A percentile compares a stretch with the other conserved stretches of the same genome.
phyloP scores from a whole-genome alignment of 2,329 filamentous ascomycete species.

The Dactylella cylindrospora region DNA sequence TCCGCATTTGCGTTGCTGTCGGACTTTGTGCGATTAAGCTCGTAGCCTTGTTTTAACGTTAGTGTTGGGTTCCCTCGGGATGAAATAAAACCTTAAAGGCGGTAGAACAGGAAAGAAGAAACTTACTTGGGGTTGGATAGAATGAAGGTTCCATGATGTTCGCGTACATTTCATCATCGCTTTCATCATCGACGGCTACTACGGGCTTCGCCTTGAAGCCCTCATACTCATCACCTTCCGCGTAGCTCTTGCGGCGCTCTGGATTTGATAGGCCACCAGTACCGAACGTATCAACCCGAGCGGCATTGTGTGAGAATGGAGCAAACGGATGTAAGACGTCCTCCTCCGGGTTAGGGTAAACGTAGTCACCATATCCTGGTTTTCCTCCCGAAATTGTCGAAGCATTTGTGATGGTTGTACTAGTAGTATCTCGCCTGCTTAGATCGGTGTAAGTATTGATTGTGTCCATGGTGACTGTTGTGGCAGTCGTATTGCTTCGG shows the following conservation, averaged over 20 bases:
- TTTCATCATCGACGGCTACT: slow-evolving; percentile 75
- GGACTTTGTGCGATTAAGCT: slow-evolving; percentile 38
- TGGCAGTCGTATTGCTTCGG: slow-evolving; percentile 30
- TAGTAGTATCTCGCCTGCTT: slow-evolving; percentile 27
- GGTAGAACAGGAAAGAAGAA: background rate
- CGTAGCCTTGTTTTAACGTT: slow-evolving; percentile 21
- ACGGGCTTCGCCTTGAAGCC: slow-evolving; percentile 65
- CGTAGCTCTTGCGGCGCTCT: slow-evolving; percentile 32
- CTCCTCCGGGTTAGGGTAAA: slow-evolving; percentile 53
- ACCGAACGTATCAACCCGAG: slow-evolving; percentile 79
- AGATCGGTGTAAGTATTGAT: slow-evolving; percentile 21
- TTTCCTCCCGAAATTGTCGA: slow-evolving; percentile 12
- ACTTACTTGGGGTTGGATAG: slow-evolving; percentile 65
- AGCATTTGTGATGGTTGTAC: slow-evolving; percentile 14
- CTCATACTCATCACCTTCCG: slow-evolving; percentile 42
- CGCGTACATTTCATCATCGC: slow-evolving; percentile 49
- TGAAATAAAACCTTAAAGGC: background rate
- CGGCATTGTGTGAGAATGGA: slow-evolving; percentile 60
- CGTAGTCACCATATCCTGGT: slow-evolving; percentile 22
- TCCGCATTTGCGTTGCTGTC: slow-evolving; percentile 33
- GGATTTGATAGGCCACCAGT: slow-evolving; percentile 87
- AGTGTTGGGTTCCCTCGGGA: slow-evolving; percentile 2
- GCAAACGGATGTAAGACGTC: slow-evolving; percentile 62
- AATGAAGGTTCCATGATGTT: slow-evolving; percentile 81
- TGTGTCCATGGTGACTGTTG: slow-evolving; percentile 23